Conservation (phyloP, 2,329 filamentous ascomycete species). For the Fusarium drepaniforme region DNA sequence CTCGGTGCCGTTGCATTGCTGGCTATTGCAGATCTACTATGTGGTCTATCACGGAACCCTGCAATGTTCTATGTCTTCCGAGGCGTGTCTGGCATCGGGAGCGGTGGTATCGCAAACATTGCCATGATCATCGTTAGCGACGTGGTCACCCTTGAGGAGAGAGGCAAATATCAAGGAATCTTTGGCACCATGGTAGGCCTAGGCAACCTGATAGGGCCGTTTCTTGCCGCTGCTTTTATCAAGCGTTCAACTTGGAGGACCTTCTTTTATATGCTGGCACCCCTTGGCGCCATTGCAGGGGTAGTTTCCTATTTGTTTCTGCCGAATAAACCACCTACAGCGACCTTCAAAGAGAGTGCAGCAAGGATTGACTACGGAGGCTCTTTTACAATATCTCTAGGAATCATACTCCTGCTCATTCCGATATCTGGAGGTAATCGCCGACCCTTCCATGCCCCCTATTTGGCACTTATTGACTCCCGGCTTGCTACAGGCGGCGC, state of each 20-base stretch:
- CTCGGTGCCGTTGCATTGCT: not conserved
- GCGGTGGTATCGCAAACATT: not conserved
- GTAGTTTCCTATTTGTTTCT: not conserved
- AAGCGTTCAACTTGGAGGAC: not conserved
- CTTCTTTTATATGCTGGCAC: not conserved
- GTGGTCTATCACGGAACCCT: not conserved
- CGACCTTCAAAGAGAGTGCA: not conserved
- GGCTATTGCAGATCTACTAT: not conserved
- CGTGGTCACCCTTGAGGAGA: not conserved
- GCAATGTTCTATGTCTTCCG: not conserved
- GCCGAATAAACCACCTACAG: not conserved
- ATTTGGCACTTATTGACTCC: too few relatives aligned
- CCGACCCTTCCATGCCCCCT: too few relatives aligned
- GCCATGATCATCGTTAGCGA: slow-evolving; percentile 3
- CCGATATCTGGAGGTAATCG: not conserved
- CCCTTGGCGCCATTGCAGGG: not conserved
- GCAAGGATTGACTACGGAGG: not conserved
- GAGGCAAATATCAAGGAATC: not conserved
- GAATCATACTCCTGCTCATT: not conserved
- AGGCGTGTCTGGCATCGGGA: not conserved
- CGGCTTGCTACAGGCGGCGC: not conserved
- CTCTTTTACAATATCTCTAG: not conserved
- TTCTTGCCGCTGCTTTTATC: not conserved
- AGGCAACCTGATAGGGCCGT: not conserved
- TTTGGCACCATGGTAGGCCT: not conserved